A percentile compares a stretch with the other conserved stretches of the same genome.
These are phyloP conservation scores for Tolypocladium capitatum DNA, from an alignment of 2,329 filamentous ascomycete genomes.

Conservation along the genomic window DNA sequence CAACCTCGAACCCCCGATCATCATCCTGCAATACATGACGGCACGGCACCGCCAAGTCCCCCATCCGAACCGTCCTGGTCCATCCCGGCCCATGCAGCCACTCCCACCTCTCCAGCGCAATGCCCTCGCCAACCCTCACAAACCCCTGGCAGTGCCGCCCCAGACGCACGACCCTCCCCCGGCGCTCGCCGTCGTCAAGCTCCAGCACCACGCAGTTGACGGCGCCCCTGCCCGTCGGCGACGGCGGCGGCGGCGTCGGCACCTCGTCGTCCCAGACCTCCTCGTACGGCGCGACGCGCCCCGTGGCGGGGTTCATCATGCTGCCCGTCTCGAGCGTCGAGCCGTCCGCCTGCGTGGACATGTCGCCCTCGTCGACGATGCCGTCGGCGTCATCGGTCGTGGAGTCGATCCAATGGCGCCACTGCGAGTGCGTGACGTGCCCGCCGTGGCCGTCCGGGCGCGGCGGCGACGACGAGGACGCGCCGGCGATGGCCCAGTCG, in stretches of 20 bases:
- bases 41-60: constrained; percentile 21
- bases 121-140: constrained; percentile 26
- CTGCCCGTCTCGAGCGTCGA: constrained; percentile 41
- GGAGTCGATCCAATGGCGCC: constrained; percentile 49
- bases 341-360: constrained; percentile 29
- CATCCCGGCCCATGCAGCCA: constrained; percentile 21
- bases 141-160: constrained; percentile 45
- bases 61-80: constrained; percentile 22
- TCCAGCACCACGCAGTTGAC: constrained; percentile 25
- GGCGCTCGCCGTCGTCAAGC: constrained; percentile 19
- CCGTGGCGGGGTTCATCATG: constrained; percentile 46
- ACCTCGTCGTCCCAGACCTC: constrained; percentile 48
- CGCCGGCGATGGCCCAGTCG: constrained; percentile 55
- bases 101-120: constrained; percentile 43
- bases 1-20: neutral
- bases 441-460: constrained; percentile 12
- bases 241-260: constrained; percentile 9
- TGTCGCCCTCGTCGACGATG: constrained; percentile 42
- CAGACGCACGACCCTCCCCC: constrained; percentile 40
- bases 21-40: constrained; percentile 7
- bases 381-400: constrained; percentile 24
- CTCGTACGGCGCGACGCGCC: constrained; percentile 42
- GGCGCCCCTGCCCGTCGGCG: neutral
- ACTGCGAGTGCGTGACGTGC: constrained; percentile 24
- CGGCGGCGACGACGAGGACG: constrained; percentile 23